These are phyloP conservation scores for Colletotrichum brevisporum DNA, from an alignment of 2,329 filamentous ascomycete species.

Conservation along the genomic window DNA sequence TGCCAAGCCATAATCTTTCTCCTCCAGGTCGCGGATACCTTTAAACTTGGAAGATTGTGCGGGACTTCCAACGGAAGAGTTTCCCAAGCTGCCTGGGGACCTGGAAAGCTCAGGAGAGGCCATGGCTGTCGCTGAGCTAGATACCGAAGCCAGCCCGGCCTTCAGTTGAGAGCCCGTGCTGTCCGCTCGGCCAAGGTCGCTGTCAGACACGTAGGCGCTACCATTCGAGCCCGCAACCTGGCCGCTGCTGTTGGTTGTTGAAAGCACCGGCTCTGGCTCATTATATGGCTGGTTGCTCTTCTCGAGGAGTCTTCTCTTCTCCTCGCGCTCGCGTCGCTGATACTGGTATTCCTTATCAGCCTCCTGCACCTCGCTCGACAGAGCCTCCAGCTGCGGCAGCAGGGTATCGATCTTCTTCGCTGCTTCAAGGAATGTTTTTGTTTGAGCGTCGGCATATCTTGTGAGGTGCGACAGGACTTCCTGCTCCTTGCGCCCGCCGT, in stretches of 20 bases:
- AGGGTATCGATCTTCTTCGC: slow-evolving; percentile 90
- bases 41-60: slow-evolving; percentile 78
- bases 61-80: slow-evolving; percentile 64
- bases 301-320: slow-evolving; percentile 90
- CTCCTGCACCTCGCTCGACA: slow-evolving; percentile 89
- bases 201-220: slow-evolving; percentile 70
- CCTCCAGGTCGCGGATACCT: slow-evolving; percentile 92
- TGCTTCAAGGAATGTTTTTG: slow-evolving; percentile 83
- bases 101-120: slow-evolving; percentile 63
- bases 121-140: slow-evolving; percentile 49
- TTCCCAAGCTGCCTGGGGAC: slow-evolving; percentile 68
- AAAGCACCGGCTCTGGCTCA: slow-evolving; percentile 74
- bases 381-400: slow-evolving; percentile 89
- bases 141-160: slow-evolving; percentile 62
- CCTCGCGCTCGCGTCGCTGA: slow-evolving; percentile 93
- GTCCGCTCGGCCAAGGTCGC: slow-evolving; percentile 79
- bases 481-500: slow-evolving; percentile 97
- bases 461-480: slow-evolving; percentile 96
- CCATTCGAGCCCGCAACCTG: slow-evolving; percentile 57
- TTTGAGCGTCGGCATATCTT: slow-evolving; percentile 92
- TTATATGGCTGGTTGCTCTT: slow-evolving; percentile 84
- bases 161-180: slow-evolving; percentile 80
- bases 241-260: slow-evolving; percentile 52
- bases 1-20: slow-evolving; percentile 74
- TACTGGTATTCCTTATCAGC: slow-evolving; percentile 98